Conservation (phyloP, 192 early-diverging fungal species). For the Dissophora ornata region DNA sequence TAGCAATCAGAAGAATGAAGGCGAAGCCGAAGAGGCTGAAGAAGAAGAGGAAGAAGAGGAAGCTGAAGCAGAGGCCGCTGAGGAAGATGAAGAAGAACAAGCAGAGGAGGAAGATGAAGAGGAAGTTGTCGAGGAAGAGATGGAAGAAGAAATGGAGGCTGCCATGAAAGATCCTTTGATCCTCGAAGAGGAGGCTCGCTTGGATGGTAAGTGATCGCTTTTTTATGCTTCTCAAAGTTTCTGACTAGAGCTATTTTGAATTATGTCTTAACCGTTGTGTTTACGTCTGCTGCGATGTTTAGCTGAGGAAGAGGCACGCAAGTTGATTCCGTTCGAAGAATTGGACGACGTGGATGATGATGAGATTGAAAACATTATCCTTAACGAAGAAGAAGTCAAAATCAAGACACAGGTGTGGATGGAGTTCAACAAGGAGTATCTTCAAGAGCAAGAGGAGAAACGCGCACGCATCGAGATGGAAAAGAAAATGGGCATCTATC, state of each 20-base stretch:
- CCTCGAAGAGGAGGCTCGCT: conserved; percentile 35
- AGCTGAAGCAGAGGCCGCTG: conserved; percentile 30
- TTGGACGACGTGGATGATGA: conserved; percentile 78
- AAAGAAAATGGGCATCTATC: conserved; percentile 55
- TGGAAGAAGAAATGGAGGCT: conserved; percentile 48
- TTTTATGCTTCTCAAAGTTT: too few relatives aligned
- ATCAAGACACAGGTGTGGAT: conserved; percentile 89
- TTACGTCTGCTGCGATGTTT: not conserved
- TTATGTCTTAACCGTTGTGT: not conserved
- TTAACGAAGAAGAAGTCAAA: conserved; percentile 82
- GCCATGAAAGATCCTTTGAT: conserved; percentile 46
- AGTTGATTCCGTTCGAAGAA: conserved; percentile 47
- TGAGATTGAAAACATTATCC: conserved; percentile 73
- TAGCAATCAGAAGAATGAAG: conserved; percentile 7
- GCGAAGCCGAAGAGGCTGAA: conserved; percentile 27
- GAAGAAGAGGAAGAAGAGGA: conserved; percentile 34
- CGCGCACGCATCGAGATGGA: conserved; percentile 52
- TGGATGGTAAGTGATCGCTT: conserved; percentile 44
- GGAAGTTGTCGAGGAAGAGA: conserved; percentile 55
- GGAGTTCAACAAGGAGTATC: conserved; percentile 86
- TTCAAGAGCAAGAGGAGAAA: conserved; percentile 64
- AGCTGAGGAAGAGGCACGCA: conserved; percentile 39
- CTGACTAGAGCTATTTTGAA: too few relatives aligned
- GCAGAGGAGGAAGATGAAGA: conserved; percentile 41
- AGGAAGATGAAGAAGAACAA: conserved; percentile 41